These are phyloP conservation scores for Talaromyces islandicus DNA, from an alignment of 2,329 filamentous ascomycete species.

Conservation along the genomic window DNA sequence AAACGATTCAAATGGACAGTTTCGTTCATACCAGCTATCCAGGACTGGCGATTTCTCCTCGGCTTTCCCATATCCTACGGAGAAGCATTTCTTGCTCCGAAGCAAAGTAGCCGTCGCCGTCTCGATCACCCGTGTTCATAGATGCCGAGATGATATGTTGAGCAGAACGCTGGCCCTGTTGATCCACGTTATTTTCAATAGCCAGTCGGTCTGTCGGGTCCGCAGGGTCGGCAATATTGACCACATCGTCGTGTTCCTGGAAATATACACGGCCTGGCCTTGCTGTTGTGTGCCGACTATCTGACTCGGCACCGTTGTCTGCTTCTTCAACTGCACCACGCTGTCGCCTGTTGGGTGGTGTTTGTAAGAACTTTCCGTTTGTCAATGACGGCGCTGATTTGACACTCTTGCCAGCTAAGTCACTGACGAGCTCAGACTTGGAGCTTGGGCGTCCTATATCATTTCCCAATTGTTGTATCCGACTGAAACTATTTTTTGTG, in stretches of 20 bases:
- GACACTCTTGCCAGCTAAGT: slow-evolving; percentile 26
- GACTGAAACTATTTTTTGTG: slow-evolving; percentile 36
- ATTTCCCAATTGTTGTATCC: slow-evolving; percentile 26
- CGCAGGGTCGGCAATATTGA: slow-evolving; percentile 19
- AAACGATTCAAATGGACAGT: neutral
- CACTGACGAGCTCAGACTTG: slow-evolving; percentile 10
- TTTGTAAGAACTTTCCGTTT: slow-evolving; percentile 18
- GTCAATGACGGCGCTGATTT: slow-evolving; percentile 30
- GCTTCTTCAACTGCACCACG: slow-evolving; percentile 8
- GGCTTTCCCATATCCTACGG: slow-evolving; percentile 39
- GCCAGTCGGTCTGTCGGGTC: slow-evolving; percentile 13
- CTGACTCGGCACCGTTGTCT: neutral
- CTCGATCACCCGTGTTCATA: slow-evolving; percentile 23
- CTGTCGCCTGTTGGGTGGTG: slow-evolving; percentile 16
- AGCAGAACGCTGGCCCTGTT: slow-evolving; percentile 20
- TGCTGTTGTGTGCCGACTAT: slow-evolving; percentile 1
- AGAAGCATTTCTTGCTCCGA: slow-evolving; percentile 34
- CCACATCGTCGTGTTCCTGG: slow-evolving; percentile 26
- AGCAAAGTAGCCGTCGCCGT: slow-evolving; percentile 19
- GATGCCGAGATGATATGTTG: slow-evolving; percentile 23
- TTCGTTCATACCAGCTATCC: slow-evolving; percentile 16
- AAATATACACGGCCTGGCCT: slow-evolving; percentile 21
- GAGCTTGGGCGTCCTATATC: slow-evolving; percentile 14
- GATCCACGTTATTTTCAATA: slow-evolving; percentile 24
- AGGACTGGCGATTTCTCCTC: slow-evolving; percentile 30